Evolutionary conservation across 2,329 filamentous ascomycete genomes (phyloP).

Genomic region (Decorospora gaudefroyi): DNA sequence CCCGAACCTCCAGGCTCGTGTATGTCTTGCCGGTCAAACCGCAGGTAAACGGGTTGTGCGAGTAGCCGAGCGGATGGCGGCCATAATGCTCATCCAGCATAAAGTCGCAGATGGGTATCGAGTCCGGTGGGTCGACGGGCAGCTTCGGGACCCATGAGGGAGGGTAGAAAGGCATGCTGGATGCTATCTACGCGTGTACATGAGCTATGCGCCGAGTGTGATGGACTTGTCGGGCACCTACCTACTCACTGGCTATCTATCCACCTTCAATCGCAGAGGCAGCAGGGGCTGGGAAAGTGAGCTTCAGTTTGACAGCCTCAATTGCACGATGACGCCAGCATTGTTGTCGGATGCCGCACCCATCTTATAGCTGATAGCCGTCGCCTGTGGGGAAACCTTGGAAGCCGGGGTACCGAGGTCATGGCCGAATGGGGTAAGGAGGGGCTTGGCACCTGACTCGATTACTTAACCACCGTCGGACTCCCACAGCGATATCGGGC

Average conservation of each 20-base stretch:
- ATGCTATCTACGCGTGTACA: neutral
- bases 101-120: constrained; percentile 75
- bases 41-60: constrained; percentile 74
- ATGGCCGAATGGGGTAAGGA: constrained; percentile 8
- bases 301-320: constrained; percentile 5
- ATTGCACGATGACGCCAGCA: constrained; percentile 6
- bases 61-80: constrained; percentile 64
- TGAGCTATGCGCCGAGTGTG: constrained; percentile 2
- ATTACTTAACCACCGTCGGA: too few relatives aligned
- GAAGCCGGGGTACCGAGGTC: constrained; percentile 20
- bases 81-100: constrained; percentile 74
- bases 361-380: neutral
- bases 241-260: constrained; percentile 1
- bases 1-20: constrained; percentile 64
- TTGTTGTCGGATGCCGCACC: constrained; percentile 7
- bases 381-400: constrained; percentile 19
- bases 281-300: neutral
- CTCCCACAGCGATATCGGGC: too few relatives aligned
- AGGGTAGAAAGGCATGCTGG: constrained; percentile 59
- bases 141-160: constrained; percentile 66
- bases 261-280: constrained; percentile 2
- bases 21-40: constrained; percentile 72
- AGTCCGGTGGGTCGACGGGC: constrained; percentile 70
- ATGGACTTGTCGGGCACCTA: neutral
- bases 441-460: too few relatives aligned